Evolutionary conservation across 2,329 filamentous ascomycete species (phyloP).

Genomic region (Furcasterigmium furcatum): DNA sequence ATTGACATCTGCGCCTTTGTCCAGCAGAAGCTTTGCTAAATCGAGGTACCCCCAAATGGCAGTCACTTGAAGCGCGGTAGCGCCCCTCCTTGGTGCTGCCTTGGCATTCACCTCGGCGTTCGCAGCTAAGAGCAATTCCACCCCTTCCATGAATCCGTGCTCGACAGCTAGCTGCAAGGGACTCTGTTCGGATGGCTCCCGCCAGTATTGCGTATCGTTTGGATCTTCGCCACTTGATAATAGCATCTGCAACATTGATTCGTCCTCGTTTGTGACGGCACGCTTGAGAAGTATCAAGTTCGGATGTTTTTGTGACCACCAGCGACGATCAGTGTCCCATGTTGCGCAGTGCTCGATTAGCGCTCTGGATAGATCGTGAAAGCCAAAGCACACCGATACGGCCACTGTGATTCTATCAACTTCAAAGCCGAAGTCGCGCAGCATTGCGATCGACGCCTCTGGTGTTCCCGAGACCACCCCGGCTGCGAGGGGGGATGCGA

Average conservation of each 20-base stretch:
- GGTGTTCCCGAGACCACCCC: neutral
- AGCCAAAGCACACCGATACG: neutral
- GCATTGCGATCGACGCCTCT: neutral
- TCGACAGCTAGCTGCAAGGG: neutral
- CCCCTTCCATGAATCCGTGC: neutral
- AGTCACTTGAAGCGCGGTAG: neutral
- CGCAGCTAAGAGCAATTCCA: neutral
- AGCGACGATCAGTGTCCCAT: neutral
- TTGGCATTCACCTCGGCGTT: neutral
- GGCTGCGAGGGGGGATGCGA: neutral
- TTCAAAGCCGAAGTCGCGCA: neutral
- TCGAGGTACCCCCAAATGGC: neutral
- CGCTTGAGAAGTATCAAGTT: neutral
- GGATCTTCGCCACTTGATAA: neutral
- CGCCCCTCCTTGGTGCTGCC: neutral
- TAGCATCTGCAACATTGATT: neutral
- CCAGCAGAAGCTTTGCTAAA: neutral
- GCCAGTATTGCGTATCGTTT: neutral
- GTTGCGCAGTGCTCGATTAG: neutral
- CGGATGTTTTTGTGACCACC: neutral
- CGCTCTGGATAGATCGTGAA: neutral
- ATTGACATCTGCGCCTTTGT: neutral
- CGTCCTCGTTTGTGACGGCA: neutral
- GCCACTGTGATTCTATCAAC: neutral
- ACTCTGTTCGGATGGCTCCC: neutral